phyloP scores from a whole-genome alignment of 2,329 filamentous ascomycete genomes.

The Alternaria sp. region DNA sequence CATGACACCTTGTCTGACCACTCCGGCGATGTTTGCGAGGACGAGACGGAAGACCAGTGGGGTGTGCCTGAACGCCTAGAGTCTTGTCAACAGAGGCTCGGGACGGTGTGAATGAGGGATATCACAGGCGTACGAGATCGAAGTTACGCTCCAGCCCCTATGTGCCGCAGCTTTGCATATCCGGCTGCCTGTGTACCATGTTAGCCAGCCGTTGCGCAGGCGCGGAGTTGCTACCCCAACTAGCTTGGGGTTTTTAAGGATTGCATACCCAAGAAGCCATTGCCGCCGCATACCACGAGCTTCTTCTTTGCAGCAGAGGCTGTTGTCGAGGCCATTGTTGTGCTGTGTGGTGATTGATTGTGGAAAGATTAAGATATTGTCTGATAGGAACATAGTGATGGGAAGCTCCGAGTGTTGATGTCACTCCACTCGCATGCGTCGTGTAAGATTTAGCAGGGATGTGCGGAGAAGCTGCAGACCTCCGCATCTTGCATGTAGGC shows the following conservation, averaged over 20 bases:
- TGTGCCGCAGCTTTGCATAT: conserved; percentile 91
- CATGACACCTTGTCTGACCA: conserved; percentile 88
- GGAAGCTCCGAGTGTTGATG: conserved; percentile 44
- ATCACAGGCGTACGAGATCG: conserved; percentile 74
- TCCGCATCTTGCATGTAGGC: conserved; percentile 13
- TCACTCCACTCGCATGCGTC: conserved; percentile 38
- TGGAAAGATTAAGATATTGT: background rate
- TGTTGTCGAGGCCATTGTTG: conserved; percentile 60
- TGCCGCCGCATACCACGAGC: conserved; percentile 91
- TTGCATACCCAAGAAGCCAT: conserved; percentile 80
- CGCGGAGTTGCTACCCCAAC: background rate
- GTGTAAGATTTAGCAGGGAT: conserved; percentile 40
- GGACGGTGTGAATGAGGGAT: conserved; percentile 11
- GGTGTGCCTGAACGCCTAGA: conserved; percentile 87
- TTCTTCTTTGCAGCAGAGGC: conserved; percentile 72
- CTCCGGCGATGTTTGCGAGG: conserved; percentile 72
- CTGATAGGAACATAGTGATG: background rate
- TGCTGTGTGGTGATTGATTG: conserved; percentile 15
- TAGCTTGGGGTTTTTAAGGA: background rate
- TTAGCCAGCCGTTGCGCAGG: conserved; percentile 4
- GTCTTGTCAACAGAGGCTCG: background rate
- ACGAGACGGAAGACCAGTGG: conserved; percentile 81
- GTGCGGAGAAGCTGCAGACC: conserved; percentile 20
- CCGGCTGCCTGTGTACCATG: conserved; percentile 63
- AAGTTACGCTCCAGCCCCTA: conserved; percentile 90